Percentiles rank a stretch among this genome's conserved stretches.
phyloP scores from a whole-genome alignment of 2,329 filamentous ascomycete species.

The Venturia nashicola region DNA sequence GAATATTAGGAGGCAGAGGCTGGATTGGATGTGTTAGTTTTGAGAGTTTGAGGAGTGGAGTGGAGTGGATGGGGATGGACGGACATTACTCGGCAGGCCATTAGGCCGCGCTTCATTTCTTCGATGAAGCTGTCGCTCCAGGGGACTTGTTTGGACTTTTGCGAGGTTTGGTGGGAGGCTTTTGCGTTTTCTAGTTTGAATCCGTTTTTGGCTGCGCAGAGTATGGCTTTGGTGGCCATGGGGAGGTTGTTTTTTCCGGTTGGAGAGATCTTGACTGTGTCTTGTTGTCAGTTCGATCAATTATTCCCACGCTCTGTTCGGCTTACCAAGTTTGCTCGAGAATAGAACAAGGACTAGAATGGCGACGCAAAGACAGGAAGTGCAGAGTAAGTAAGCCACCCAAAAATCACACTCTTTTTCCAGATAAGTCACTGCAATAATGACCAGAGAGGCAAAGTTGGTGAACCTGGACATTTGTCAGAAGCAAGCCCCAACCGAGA shows the following conservation, averaged over 20 bases:
- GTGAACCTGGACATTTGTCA: constrained; percentile 11
- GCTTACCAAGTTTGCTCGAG: not conserved
- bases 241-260: constrained; percentile 16
- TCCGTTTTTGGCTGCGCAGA: constrained; percentile 17
- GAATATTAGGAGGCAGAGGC: constrained; percentile 22
- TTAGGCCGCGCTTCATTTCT: constrained; percentile 19
- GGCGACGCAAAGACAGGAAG: constrained; percentile 48
- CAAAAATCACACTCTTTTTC: constrained; percentile 56
- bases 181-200: constrained; percentile 18
- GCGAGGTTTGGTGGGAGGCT: constrained; percentile 17
- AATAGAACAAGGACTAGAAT: constrained; percentile 38
- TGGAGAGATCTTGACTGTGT: constrained; percentile 14
- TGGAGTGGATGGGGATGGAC: not conserved
- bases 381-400: constrained; percentile 49
- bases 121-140: constrained; percentile 19
- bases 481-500: not conserved
- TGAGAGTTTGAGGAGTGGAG: too few species aligned
- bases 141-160: constrained; percentile 15
- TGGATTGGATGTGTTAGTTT: constrained; percentile 2
- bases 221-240: constrained; percentile 17
- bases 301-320: not conserved
- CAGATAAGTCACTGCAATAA: constrained; percentile 54
- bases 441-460: constrained; percentile 39
- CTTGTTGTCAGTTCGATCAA: not conserved
- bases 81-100: constrained; percentile 21